A percentile compares a stretch with the other conserved stretches of the same genome.
Evolutionary conservation across 768 basidiomycete genomes (phyloP).

Genomic region (Royoungia palumana): DNA sequence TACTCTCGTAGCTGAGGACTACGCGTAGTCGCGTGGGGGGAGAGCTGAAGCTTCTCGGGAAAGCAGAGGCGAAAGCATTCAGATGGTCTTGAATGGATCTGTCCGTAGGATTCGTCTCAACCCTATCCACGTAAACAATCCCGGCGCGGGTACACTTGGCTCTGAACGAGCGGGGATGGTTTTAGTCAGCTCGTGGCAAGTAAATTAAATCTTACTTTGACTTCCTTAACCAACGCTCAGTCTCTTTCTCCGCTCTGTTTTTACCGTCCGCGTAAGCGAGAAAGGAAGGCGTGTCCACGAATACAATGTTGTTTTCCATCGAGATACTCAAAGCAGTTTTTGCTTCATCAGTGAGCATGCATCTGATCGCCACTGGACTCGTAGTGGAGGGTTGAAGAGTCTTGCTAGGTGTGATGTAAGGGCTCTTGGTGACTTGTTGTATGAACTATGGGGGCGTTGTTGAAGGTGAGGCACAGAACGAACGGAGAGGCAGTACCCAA

Average conservation of each 20-base stretch:
- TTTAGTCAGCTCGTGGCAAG: neutral
- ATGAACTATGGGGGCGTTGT: conserved; percentile 9
- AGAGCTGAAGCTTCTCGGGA: conserved; percentile 1
- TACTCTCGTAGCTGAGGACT: conserved; percentile 5
- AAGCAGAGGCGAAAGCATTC: conserved; percentile 3
- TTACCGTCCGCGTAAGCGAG: neutral
- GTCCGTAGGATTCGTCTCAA: neutral
- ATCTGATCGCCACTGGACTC: conserved; percentile 10
- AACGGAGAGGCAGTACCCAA: conserved; percentile 6
- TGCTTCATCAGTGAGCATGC: neutral
- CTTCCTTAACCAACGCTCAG: conserved; percentile 3
- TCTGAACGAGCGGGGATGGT: neutral
- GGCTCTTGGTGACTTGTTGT: neutral
- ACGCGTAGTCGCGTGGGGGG: conserved; percentile 1
- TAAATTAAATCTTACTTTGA: neutral
- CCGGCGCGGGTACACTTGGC: conserved; percentile 5
- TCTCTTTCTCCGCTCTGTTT: neutral
- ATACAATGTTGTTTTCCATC: conserved; percentile 9
- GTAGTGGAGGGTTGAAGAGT: neutral
- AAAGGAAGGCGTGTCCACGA: conserved; percentile 25
- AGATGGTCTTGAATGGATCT: conserved; percentile 1
- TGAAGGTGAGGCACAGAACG: neutral
- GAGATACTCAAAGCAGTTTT: neutral
- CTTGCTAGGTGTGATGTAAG: neutral
- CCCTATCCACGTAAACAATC: conserved; percentile 13